A percentile compares a stretch with the other conserved stretches of the same genome.
phyloP scores from a whole-genome alignment of 2,329 filamentous ascomycete genomes.

The Cladosporium cucumerinum region DNA sequence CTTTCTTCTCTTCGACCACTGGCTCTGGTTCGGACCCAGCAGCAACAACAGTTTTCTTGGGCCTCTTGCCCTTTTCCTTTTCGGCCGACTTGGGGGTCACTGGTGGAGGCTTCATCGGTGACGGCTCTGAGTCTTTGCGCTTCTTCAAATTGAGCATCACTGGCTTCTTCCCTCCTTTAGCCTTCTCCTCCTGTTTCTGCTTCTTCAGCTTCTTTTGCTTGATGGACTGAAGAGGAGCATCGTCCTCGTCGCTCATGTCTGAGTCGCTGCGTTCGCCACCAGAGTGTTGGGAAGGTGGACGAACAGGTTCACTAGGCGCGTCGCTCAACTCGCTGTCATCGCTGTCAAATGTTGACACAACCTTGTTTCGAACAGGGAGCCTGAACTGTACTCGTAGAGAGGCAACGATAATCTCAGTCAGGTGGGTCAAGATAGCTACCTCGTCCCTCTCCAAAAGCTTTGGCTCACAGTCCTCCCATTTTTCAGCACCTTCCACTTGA shows the following conservation, averaged over 20 bases:
- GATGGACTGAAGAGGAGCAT: conserved; percentile 27
- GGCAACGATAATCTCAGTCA: conserved; percentile 68
- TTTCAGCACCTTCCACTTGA: conserved; percentile 8
- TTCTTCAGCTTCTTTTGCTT: conserved; percentile 29
- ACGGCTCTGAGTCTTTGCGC: conserved; percentile 12
- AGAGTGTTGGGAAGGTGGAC: conserved; percentile 47
- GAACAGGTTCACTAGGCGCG: conserved; percentile 18
- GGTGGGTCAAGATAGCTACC: conserved; percentile 59
- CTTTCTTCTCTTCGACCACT: conserved; percentile 5
- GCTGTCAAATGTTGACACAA: conserved; percentile 28
- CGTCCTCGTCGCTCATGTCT: conserved; percentile 45
- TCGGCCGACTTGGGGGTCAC: conserved; percentile 9
- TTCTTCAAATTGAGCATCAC: conserved; percentile 16
- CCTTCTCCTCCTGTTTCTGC: conserved; percentile 28
- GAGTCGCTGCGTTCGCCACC: conserved; percentile 50
- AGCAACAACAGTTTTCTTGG: conserved; percentile 19
- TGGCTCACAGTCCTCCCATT: conserved; percentile 13
- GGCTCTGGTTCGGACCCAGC: conserved; percentile 8
- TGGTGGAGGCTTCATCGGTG: conserved; percentile 7
- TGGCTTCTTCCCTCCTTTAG: conserved; percentile 19
- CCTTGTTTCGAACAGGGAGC: conserved; percentile 61
- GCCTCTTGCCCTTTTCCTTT: conserved; percentile 17
- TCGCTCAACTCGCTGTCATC: conserved; percentile 15
- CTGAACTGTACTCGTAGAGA: conserved; percentile 66
- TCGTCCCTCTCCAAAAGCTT: conserved; percentile 38